Evolutionary conservation across 176 grass and related monocot genomes (phyloP), one percentile per base, ranked within the genome.

Genomic region (Hordeum vulgare): DNA sequence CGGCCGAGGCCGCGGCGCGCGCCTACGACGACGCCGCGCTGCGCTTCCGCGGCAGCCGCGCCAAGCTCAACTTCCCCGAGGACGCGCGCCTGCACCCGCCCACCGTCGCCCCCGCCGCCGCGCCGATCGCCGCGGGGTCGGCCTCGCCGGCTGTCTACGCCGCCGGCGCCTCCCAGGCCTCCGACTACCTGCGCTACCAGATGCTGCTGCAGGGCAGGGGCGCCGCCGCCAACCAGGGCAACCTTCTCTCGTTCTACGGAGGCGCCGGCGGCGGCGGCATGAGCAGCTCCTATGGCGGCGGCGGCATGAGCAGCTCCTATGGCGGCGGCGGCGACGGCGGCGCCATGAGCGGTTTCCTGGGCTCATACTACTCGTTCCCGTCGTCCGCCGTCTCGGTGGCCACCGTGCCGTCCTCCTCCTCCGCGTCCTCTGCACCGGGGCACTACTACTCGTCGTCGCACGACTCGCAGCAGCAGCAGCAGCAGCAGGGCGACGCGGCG

Each of bases 61-160:
- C 96, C 42, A 98, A 98, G 90, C 93, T 98, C 81, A 98, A 98
- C 91, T 98, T 98, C 86, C 96, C 96, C 4, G 96, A 94, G 84
- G 91, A 98, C 74, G 96, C 90, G 84, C 83, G 80, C 37, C 84
- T 98, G 61, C 47, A 74, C 61, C 77, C 86, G 27, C 61, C 87
- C 3, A n/a, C 85, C 73, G 8, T 67, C 12, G 6, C 72, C 25
- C 26, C 75, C 20, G 3, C 18, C 29, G 42, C 11, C 11, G 21
- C 87, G 8, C 60, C 77, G 23, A 11, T 82, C 3, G 23, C 88
- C 25, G 21, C 65, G 11, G 28, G 53, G 2, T 80, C 88, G 61
- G 24, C 25, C 6, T 80, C 84, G 7, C 28, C 47, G 29, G 24
- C 15, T 15, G 2, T 34, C 37, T 80, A 80, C 84, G 7, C 37